A percentile compares a stretch with the other conserved stretches of the same genome.
phyloP scores from a whole-genome alignment of 2,329 filamentous ascomycete species.

The Aspergillus transmontanensis region DNA sequence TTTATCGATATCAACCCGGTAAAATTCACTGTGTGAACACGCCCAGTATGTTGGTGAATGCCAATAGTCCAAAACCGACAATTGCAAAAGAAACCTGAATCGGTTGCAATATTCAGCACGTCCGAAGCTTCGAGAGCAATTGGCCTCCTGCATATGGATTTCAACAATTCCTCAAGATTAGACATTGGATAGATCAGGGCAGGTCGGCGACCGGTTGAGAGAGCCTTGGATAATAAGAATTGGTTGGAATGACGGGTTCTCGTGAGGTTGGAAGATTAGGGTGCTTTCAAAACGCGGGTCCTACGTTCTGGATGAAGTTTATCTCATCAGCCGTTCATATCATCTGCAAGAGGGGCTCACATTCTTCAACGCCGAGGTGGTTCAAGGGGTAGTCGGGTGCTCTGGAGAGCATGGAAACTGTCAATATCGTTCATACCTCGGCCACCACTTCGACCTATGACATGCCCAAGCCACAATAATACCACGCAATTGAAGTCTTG shows the following conservation, averaged over 20 bases:
- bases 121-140: slow-evolving; percentile 4
- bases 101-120: slow-evolving; percentile 10
- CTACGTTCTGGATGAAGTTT: slow-evolving; percentile 7
- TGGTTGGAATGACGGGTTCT: slow-evolving; percentile 2
- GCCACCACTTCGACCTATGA: slow-evolving; percentile 18
- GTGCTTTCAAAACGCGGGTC: slow-evolving; percentile 3
- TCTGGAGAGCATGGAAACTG: slow-evolving; percentile 19
- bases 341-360: slow-evolving; percentile 9
- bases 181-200: background rate
- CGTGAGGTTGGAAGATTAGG: background rate
- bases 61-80: slow-evolving; percentile 15
- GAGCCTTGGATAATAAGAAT: background rate
- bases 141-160: background rate
- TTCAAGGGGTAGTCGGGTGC: slow-evolving; percentile 18
- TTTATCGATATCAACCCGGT: background rate
- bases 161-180: slow-evolving; percentile 1
- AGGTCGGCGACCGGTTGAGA: background rate
- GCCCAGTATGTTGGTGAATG: slow-evolving; percentile 9
- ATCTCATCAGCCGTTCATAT: slow-evolving; percentile 12
- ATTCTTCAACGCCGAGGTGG: slow-evolving; percentile 7
- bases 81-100: slow-evolving; percentile 11
- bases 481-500: slow-evolving; percentile 7
- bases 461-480: slow-evolving; percentile 15
- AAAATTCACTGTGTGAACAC: slow-evolving; percentile 9
- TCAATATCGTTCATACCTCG: slow-evolving; percentile 19